Conservation (phyloP, 1,284 basidiomycete genomes). For the Tylopilus orsonianus region DNA sequence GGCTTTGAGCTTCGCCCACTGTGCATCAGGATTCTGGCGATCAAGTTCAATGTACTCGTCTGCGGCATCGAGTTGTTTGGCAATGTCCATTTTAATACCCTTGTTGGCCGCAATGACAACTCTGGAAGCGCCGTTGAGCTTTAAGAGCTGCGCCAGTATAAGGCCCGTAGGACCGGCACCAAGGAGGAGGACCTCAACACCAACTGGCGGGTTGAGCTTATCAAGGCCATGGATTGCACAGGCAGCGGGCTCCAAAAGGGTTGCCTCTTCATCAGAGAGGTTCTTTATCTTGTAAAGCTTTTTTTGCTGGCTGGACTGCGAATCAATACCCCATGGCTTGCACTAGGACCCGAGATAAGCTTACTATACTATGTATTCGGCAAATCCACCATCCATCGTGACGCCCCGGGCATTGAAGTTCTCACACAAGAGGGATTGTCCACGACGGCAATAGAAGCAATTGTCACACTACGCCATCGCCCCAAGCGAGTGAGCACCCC, state of each 20-base stretch:
- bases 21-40: constrained; percentile 67
- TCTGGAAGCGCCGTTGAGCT: constrained; percentile 75
- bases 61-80: constrained; percentile 70
- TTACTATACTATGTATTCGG: constrained; percentile 80
- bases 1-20: constrained; percentile 79
- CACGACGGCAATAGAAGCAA: constrained; percentile 84
- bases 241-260: constrained; percentile 84
- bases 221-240: constrained; percentile 89
- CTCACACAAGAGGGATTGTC: constrained; percentile 73
- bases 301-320: constrained; percentile 47
- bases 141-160: constrained; percentile 83
- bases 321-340: neutral
- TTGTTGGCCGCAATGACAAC: constrained; percentile 83
- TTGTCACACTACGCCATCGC: constrained; percentile 65
- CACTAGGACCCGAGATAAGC: constrained; percentile 23
- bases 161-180: constrained; percentile 81
- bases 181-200: constrained; percentile 75
- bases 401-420: constrained; percentile 78
- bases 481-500: constrained; percentile 1
- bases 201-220: constrained; percentile 76
- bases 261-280: constrained; percentile 84
- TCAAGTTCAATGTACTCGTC: constrained; percentile 86
- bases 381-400: constrained; percentile 79
- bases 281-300: constrained; percentile 86
- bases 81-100: constrained; percentile 83